phyloP scores from a whole-genome alignment of 169 alveolate genomes.

The Plasmodium vinckei region DNA sequence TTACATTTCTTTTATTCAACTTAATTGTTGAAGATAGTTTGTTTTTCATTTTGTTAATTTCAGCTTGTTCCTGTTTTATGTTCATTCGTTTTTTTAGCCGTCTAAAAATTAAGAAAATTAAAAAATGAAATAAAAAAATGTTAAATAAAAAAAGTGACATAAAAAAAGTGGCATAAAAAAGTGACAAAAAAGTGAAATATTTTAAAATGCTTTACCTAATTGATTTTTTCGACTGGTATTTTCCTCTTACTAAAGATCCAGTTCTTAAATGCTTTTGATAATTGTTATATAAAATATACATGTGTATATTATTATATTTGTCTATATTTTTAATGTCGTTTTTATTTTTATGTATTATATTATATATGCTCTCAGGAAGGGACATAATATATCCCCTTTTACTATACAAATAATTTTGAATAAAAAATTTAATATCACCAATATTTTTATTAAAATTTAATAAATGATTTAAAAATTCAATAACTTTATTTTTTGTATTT shows the following conservation, averaged over 20 bases:
- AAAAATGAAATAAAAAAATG: too few relatives aligned
- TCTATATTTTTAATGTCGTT: conserved; percentile 18
- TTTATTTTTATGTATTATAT: conserved; percentile 71
- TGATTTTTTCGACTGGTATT: conserved; percentile 54
- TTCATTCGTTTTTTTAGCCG: conserved; percentile 66
- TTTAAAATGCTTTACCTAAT: conserved; percentile 23
- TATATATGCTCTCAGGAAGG: conserved; percentile 65
- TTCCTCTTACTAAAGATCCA: conserved; percentile 27
- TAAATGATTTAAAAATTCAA: conserved; percentile 43
- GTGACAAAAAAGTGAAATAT: background rate
- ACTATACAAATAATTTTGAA: conserved; percentile 68
- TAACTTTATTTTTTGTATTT: conserved; percentile 28
- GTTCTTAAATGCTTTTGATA: conserved; percentile 27
- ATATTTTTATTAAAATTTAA: conserved; percentile 62
- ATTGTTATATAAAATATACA: conserved; percentile 69
- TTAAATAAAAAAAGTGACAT: too few relatives aligned
- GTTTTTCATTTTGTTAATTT: conserved; percentile 34
- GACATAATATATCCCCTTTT: conserved; percentile 74
- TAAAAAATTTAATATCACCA: conserved; percentile 70
- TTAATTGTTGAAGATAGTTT: conserved; percentile 39
- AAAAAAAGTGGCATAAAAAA: too few relatives aligned
- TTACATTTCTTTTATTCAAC: conserved; percentile 34
- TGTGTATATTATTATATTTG: conserved; percentile 22
- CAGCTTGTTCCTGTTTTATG: conserved; percentile 46
- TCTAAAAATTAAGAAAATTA: conserved; percentile 2